Percentiles rank a stretch among this genome's conserved stretches.
phyloP scores from a whole-genome alignment of 2,329 filamentous ascomycete genomes.

The Fusarium phyllophilum region DNA sequence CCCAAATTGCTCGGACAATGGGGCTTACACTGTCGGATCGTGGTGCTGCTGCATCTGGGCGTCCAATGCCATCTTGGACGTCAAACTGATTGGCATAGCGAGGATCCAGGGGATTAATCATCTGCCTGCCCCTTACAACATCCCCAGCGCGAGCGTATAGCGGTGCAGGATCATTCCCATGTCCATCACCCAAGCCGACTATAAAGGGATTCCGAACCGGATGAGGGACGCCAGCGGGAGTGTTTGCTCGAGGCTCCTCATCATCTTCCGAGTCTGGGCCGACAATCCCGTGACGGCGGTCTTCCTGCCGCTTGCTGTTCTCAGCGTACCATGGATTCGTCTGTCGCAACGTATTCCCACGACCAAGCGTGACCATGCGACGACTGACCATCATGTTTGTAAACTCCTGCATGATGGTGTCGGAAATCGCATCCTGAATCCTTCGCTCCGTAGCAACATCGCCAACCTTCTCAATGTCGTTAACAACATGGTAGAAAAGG shows the following conservation, averaged over 20 bases:
- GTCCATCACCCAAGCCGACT: neutral
- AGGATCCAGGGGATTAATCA: neutral
- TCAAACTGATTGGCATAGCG: neutral
- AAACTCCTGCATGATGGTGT: slow-evolving; percentile 25
- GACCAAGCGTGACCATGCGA: neutral
- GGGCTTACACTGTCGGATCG: neutral
- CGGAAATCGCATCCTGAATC: neutral
- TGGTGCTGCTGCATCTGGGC: neutral
- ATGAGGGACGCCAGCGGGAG: neutral
- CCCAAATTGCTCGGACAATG: neutral
- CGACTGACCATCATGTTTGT: neutral
- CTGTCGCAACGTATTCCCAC: neutral
- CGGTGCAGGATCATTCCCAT: neutral
- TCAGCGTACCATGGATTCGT: neutral
- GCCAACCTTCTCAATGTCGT: neutral
- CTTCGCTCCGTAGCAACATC: accelerated
- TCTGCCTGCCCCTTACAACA: neutral
- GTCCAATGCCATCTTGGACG: neutral
- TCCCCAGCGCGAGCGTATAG: neutral
- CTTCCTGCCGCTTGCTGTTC: neutral
- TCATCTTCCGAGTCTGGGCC: neutral
- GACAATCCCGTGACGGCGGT: neutral
- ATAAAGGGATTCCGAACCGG: neutral
- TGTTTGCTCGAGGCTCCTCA: neutral
- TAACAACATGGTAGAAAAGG: slow-evolving; percentile 28